Evolutionary conservation across 805 yeast genomes (phyloP).

Genomic region (Starmerella floricola): DNA sequence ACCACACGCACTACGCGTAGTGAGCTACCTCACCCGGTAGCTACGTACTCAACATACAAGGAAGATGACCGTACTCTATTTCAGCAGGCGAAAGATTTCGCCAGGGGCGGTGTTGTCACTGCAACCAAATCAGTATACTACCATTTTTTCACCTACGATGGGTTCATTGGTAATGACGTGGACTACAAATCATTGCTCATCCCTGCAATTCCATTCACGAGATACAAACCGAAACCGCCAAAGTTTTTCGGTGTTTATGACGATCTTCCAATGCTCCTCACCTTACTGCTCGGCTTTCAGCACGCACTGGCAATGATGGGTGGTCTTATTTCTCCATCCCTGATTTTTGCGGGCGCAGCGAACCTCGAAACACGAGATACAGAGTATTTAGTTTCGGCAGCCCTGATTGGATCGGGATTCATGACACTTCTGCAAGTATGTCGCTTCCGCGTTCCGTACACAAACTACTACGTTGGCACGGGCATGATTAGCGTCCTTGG

Average conservation of each 20-base stretch:
- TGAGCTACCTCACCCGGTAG: conserved; percentile 3
- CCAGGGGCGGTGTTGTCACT: not conserved
- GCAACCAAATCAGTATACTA: conserved; percentile 3
- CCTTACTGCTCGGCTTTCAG: conserved; percentile 70
- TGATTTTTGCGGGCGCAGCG: conserved; percentile 55
- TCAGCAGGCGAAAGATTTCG: conserved; percentile 1
- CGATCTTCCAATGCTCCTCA: conserved; percentile 71
- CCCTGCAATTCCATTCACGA: conserved; percentile 62
- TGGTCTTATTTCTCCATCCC: conserved; percentile 76
- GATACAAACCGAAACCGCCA: conserved; percentile 46
- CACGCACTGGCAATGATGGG: conserved; percentile 87
- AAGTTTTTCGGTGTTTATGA: conserved; percentile 63
- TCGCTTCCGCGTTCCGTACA: conserved; percentile 59
- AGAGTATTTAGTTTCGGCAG: conserved; percentile 59
- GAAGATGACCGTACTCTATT: conserved; percentile 7
- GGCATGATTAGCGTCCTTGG: conserved; percentile 86
- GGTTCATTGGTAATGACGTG: conserved; percentile 67
- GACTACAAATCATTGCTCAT: conserved; percentile 70
- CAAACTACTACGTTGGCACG: conserved; percentile 72
- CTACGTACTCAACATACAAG: conserved; percentile 1
- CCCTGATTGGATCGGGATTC: conserved; percentile 58
- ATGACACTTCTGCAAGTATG: conserved; percentile 68
- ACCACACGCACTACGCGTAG: not conserved
- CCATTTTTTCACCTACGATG: conserved; percentile 56
- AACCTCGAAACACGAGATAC: conserved; percentile 39